phyloP scores from a whole-genome alignment of 306 rosid species.

The Rosa chinensis region DNA sequence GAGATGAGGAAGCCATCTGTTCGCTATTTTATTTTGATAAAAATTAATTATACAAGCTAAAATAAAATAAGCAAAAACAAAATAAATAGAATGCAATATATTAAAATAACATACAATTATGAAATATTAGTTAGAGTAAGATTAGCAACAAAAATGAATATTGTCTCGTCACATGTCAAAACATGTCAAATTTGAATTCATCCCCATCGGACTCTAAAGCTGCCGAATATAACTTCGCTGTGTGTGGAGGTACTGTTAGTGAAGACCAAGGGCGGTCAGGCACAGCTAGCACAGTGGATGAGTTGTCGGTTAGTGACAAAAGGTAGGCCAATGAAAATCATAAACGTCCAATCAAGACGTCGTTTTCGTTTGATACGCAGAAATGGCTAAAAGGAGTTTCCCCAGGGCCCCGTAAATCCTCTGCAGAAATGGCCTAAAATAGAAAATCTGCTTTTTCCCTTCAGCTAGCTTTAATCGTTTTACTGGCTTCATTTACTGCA shows the following conservation, averaged over 20 bases:
- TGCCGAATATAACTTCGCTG: not conserved
- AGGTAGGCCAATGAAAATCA: slow-evolving; percentile 29
- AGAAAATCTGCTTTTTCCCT: slow-evolving; percentile 11
- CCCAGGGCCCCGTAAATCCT: not conserved
- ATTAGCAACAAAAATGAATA: no score
- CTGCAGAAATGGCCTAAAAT: slow-evolving; percentile 5
- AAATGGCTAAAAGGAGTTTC: slow-evolving; percentile 18
- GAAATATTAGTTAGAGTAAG: no score
- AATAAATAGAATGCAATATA: no score
- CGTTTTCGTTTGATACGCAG: slow-evolving; percentile 25
- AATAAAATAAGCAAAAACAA: no score
- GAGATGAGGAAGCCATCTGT: no score
- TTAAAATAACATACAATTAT: no score
- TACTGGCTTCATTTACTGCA: no score
- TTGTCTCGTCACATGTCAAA: no score
- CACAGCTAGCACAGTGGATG: slow-evolving; percentile 29
- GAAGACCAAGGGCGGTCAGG: slow-evolving; percentile 32
- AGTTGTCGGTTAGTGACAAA: slow-evolving; percentile 34
- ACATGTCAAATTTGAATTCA: no score
- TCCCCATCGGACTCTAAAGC: no score
- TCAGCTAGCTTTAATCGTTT: not conserved
- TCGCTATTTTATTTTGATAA: no score
- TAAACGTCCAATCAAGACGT: slow-evolving; percentile 10
- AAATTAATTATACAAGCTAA: no score
- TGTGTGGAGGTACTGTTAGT: slow-evolving; percentile 38